Evolutionary conservation across 164 flowering plant species (phyloP), one percentile per base, ranked within the genome.

Genomic region (Stephania yunnanensis): DNA sequence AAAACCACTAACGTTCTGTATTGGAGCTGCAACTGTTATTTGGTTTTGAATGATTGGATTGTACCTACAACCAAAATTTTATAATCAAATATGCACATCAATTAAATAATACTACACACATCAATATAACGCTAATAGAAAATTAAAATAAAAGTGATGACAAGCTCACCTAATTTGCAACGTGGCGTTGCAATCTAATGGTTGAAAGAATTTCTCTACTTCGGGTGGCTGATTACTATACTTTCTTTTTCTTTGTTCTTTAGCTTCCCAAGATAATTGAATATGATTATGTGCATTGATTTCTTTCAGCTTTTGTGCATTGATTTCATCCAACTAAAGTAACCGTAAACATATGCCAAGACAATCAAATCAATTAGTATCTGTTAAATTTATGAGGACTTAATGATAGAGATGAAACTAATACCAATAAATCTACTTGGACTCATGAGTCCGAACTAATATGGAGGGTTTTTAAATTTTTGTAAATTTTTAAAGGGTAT

Each of bases 101-200:
- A 1, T 36, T 36, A 36, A 36, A 36, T 36, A 36, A 36, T 36
- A 36, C 42, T 36, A 31, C 30, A 42, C 1, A 8, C 17, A 19
- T 29, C 7, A 2, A 0, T 19, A 44, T 17, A 3, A 12, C 17
- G 1, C 46, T 4, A 29, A 70, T 2, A 19, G 2, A 46, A 72
- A 25, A 30, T 5, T 46, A 65, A 22, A 17, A 17, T 13, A 11
- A 3, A 36, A 48, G n/a, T 6, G 1, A 44, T 19, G 20, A 20
- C 42, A 25, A 10, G 45, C 2, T 67, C 84, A 89, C 95, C 95
- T 92, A 10, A 87, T 89, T 67, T 88, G 93, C 83, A 88, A 75
- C 0, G 87, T 86, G 36, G 89, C 82, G 72, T 87, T 84, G 80
- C 89, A 86, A 11, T 86, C 86, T n/a, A 88, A 55, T 66, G 87